Evolutionary conservation across 2,329 filamentous ascomycete species (phyloP), one percentile per base, ranked within the genome.

Genomic region (Epichloe glyceriae): DNA sequence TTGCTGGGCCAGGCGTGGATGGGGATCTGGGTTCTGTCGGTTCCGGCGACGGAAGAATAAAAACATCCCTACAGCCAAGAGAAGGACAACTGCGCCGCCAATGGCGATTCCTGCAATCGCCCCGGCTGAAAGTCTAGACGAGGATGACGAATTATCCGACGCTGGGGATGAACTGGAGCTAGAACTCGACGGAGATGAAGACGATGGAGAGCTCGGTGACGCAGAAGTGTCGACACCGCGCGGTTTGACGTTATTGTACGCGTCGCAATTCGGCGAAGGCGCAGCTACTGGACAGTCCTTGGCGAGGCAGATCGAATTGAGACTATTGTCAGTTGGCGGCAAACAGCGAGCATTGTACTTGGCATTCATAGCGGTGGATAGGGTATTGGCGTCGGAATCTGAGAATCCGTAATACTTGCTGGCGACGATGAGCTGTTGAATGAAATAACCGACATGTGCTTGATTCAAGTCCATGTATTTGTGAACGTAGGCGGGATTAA

Each of bases 401-500:
- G 61, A 61, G 52, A 65, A 64, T 35, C 62, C 62, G 42, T 54
- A 61, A n/a, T 57, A 55, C 30, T 50, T 51, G 42, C 56, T 58
- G 7, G 62, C 53, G 8, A 52, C 26, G 3, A 56, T 59, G 39
- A 65, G 55, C 42, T 65, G 62, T 8, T 60, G 51, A 49, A 65
- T 62, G 51, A 65, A 64, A 45, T 65, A 60, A 5, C 57, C 61
- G 7, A 64, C 51, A 22, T 64, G 54, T 1, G 56, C 59, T 20
- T 58, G 50, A 48, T 64, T 59, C 20, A 65, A 54, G 46, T 62
- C 55, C 63, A 65, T 65, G 51, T 56, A 65, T 42, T 64, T 64
- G 56, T 65, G 63, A 4, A 62, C 61, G 50, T 64, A 65, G 30
- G 62, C 60, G 15, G 56, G 58, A 46, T 49, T 57, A 19, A 57